Conservation (phyloP, 345 rosid genomes). For the Eucalyptus fibrosa region DNA sequence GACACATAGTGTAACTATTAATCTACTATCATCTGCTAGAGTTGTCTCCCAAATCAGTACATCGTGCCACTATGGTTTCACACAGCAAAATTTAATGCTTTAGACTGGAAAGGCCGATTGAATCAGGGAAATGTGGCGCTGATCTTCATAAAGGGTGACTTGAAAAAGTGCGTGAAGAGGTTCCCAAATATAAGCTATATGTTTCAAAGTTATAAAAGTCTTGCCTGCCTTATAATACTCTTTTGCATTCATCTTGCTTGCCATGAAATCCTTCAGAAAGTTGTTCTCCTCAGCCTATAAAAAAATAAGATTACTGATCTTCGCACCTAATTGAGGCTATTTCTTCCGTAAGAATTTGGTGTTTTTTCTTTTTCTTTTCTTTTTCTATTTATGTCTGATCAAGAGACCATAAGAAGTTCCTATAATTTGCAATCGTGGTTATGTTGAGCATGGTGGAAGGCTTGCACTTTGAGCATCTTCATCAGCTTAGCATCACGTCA, state of each 20-base stretch:
- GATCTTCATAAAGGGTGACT: slow-evolving; percentile 70
- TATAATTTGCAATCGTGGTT: no score
- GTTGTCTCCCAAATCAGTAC: not conserved
- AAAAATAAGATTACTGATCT: no score
- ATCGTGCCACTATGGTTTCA: not conserved
- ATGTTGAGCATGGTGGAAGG: no score
- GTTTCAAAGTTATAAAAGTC: not conserved
- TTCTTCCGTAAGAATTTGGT: no score
- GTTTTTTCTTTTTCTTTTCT: no score
- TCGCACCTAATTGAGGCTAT: no score
- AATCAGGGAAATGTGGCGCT: slow-evolving; percentile 31
- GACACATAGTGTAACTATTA: not conserved
- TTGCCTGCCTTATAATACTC: not conserved
- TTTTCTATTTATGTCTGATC: no score
- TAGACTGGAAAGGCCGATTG: not conserved
- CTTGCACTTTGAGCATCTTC: no score
- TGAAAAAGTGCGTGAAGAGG: slow-evolving; percentile 54
- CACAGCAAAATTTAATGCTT: not conserved
- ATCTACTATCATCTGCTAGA: not conserved
- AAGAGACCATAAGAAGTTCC: no score
- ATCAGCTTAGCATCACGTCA: no score
- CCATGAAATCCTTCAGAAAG: not conserved
- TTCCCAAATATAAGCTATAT: slow-evolving; percentile 59
- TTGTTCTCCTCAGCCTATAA: not conserved
- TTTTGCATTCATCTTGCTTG: not conserved